Evolutionary conservation across 1,284 basidiomycete species (phyloP), one percentile per base, ranked within the genome.

Genomic region (Melampsora occidentalis): DNA sequence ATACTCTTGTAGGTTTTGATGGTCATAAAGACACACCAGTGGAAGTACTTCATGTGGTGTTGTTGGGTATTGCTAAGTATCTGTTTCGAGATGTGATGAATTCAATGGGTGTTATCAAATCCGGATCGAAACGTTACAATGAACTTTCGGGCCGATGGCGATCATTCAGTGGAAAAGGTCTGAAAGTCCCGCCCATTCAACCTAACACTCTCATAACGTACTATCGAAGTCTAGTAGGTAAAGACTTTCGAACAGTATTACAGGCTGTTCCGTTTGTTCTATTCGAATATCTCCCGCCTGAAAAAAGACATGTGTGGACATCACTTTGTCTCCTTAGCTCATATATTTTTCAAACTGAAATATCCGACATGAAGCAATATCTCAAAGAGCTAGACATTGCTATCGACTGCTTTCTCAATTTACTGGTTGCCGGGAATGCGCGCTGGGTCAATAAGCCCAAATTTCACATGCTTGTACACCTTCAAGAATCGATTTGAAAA

Each of bases 391-490:
- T 72, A 20, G 18, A 22, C 5, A 53, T 20, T 5, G 5, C 3
- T 4, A 2, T 53, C 3, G 12, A 14, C 51, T 5, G 22, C 5
- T 53, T 22, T 5, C 22, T 53, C 22, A 22, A 18, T 12, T 5
- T 4, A 2, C 12, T 22, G 22, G 12, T 53, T 22, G 22, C 16
- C 14, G 4, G 3, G 5, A 53, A 53, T 12, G 51, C 51, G 3
- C 51, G 51, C 48, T 85, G 83, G 84, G 84, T 84, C 72, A 84
- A 85, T 72, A 85, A n/a, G 85, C 82, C 84, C 1, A 85, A 86
- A 71, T 84, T 81, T 46, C 81, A 82, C 49, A 68, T 81, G 10
- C 18, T 82, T 2, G 57, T 78, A 1, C 81, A 82, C 39, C 70
- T 82, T 12, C 53, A 75, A 10, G 61, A 75, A 5, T 80, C 81